These are phyloP conservation scores for Draba incana DNA, from an alignment of 345 rosid genomes.

Conservation along the genomic window DNA sequence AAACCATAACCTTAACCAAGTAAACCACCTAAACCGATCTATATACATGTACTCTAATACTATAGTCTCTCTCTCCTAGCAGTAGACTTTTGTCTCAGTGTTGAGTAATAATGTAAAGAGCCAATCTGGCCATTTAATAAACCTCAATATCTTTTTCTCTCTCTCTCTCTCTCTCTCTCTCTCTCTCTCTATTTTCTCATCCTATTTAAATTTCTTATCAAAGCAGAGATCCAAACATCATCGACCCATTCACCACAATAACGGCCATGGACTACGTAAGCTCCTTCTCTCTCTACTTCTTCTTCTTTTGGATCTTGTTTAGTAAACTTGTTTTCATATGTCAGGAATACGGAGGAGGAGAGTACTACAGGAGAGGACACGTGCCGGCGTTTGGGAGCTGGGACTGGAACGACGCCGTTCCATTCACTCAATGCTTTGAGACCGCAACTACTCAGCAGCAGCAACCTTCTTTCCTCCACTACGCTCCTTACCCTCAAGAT, in stretches of 20 bases:
- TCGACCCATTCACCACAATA: constrained; percentile 16
- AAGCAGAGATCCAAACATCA: constrained; percentile 29
- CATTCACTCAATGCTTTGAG: constrained; percentile 93
- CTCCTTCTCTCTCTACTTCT: neutral
- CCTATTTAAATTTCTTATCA: constrained; percentile 25
- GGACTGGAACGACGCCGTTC: constrained; percentile 88
- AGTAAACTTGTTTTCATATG: neutral
- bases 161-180: constrained; percentile 9
- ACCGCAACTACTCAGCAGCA: constrained; percentile 72
- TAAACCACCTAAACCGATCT: too few species aligned
- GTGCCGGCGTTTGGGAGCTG: constrained; percentile 98
- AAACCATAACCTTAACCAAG: too few species aligned
- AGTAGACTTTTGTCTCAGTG: constrained; percentile 38
- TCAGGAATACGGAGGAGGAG: constrained; percentile 45
- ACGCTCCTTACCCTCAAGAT: constrained; percentile 54
- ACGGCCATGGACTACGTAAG: constrained; percentile 44
- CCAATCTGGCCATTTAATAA: constrained; percentile 24
- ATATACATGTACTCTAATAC: neutral
- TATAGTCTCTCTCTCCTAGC: constrained; percentile 20
- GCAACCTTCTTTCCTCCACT: constrained; percentile 68
- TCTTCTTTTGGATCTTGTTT: neutral
- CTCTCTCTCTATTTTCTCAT: constrained; percentile 9
- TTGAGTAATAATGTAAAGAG: constrained; percentile 8
- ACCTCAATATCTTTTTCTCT: constrained; percentile 8
- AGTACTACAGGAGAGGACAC: constrained; percentile 59